Evolutionary conservation across 2,329 filamentous ascomycete genomes (phyloP), one percentile per base, ranked within the genome.

Genomic region (Aureobasidium sp.): DNA sequence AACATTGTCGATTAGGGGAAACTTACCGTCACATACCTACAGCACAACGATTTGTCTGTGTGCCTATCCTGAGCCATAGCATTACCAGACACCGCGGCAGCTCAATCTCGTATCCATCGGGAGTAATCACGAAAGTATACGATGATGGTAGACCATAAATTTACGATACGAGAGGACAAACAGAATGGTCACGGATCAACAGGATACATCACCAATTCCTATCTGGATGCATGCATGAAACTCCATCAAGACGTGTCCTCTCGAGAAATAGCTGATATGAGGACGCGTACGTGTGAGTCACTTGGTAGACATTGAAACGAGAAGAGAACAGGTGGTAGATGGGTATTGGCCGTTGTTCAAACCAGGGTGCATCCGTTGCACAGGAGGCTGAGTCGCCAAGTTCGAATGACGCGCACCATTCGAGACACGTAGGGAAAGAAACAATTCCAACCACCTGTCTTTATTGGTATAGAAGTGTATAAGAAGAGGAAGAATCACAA

Each of bases 241-340:
- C 10, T 27, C 11, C 14, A 30, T 7, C 8, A 25, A 50, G 30
- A 48, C 14, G 48, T 50, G 48, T 50, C 32, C 29, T 25, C 8
- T 4, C n/a, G 14, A 21, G 21, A 21, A 1, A 21, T 21, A 5
- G 1, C 2, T 50, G 16, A 36, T 3, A 27, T 27, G 3, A 37
- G 49, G 49, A 53, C 49, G 49, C 34, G 49, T 39, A 25, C 13
- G 7, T 13, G 49, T 57, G 53, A 57, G 25, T n/a, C 25, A 36
- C 21, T 21, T 21, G 21, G 21, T 21, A 21, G 21, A 21, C 1
- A 27, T 25, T 11, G 51, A 32, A 45, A 44, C n/a, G 11, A 29
- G 39, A 57, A 37, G 30, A 57, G 53, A 36, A 57, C 53, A 57
- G 53, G 41, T 45, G 53, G 39, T 57, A n/a, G 41, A n/a, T 57